Percentiles rank a stretch among this genome's conserved stretches.
These are phyloP conservation scores for Candida manassasensis DNA, from an alignment of 805 yeast genomes.

Conservation along the genomic window DNA sequence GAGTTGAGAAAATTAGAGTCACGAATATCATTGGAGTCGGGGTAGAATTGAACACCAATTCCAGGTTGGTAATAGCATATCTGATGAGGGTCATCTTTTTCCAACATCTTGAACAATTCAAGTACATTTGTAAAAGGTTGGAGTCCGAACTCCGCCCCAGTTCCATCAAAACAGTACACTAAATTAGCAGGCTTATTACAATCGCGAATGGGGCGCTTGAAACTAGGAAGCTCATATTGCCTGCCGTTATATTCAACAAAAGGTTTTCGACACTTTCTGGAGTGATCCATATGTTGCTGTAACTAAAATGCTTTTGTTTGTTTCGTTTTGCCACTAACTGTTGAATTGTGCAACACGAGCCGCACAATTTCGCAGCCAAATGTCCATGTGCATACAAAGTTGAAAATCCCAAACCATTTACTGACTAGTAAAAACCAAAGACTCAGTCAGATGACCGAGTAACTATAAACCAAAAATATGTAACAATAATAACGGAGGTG, in stretches of 20 bases:
- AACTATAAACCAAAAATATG: no score
- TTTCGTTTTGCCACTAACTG: no score
- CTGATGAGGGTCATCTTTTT: constrained; percentile 41
- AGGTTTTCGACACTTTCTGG: background rate
- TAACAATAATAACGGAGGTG: no score
- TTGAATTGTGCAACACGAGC: no score
- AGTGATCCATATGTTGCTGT: background rate
- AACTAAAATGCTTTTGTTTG: no score
- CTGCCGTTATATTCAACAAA: background rate
- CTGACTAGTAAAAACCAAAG: background rate
- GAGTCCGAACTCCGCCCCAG: constrained; percentile 54
- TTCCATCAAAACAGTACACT: constrained; percentile 60
- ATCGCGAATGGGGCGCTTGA: no score
- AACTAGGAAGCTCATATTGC: background rate
- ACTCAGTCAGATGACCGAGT: no score
- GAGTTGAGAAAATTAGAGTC: constrained; percentile 14
- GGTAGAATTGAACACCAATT: constrained; percentile 49
- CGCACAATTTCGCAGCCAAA: no score
- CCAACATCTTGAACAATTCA: constrained; percentile 48
- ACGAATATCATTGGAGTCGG: constrained; percentile 26
- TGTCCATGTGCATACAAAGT: background rate
- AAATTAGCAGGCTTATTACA: constrained; percentile 25
- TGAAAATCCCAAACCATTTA: constrained; percentile 1
- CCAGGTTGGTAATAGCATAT: constrained; percentile 68
- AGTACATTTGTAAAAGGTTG: constrained; percentile 52